Percentiles rank a stretch among this genome's conserved stretches.
phyloP scores from a whole-genome alignment of 2,329 filamentous ascomycete species.

The Fusarium sp. region DNA sequence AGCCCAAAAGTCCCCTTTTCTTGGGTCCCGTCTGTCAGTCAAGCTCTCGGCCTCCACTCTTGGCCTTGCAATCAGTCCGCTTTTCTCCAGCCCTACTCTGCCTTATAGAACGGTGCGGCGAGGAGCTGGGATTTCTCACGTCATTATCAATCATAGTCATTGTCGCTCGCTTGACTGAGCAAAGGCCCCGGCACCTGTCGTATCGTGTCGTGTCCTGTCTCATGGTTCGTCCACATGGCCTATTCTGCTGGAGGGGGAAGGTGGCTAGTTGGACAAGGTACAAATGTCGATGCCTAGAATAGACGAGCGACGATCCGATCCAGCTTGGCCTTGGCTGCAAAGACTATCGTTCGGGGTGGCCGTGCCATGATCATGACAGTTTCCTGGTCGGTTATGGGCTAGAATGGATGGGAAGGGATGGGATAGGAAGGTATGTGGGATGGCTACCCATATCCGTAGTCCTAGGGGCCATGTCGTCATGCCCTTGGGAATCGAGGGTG shows the following conservation, averaged over 20 bases:
- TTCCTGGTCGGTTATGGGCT: not conserved
- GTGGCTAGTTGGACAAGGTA: not conserved
- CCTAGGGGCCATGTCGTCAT: conserved; percentile 23
- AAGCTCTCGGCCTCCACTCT: conserved; percentile 27
- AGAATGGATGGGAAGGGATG: not conserved
- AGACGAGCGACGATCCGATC: conserved; percentile 19
- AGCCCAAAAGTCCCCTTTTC: conserved; percentile 9
- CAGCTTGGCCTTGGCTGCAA: conserved; percentile 6
- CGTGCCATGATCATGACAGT: conserved; percentile 20
- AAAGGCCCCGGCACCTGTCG: not conserved
- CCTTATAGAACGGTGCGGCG: conserved; percentile 19
- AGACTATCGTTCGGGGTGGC: conserved; percentile 1
- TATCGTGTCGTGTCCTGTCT: not conserved
- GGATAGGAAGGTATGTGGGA: not conserved
- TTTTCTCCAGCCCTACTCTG: conserved; percentile 34
- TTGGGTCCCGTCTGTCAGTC: not conserved
- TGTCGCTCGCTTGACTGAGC: not conserved
- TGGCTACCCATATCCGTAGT: not conserved
- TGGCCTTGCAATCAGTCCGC: conserved; percentile 17
- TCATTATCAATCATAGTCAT: conserved; percentile 6
- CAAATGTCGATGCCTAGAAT: conserved; percentile 4
- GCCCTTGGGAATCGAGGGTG: conserved; percentile 5
- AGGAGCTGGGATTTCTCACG: conserved; percentile 16
- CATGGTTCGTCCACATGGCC: not conserved
- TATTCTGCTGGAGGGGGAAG: not conserved